phyloP scores from a whole-genome alignment of 1,139 yeast species.

The Trichomonascaceae sp. region DNA sequence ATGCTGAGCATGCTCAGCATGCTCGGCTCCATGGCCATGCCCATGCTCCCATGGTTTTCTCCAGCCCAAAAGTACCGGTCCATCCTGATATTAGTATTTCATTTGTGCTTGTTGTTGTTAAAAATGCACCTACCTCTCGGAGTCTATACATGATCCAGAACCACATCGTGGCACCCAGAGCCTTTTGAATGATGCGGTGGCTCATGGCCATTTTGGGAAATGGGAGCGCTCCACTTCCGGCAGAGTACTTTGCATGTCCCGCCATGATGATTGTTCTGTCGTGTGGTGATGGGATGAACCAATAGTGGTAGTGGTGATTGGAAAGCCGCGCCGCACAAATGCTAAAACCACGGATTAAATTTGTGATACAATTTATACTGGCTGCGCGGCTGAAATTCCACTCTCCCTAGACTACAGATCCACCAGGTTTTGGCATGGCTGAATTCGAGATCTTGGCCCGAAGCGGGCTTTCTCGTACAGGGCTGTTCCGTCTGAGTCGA shows the following conservation, averaged over 20 bases:
- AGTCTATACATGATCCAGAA: constrained; percentile 72
- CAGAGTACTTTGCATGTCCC: constrained; percentile 20
- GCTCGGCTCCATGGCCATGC: constrained; percentile 14
- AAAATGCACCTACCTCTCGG: constrained; percentile 36
- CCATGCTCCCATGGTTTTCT: constrained; percentile 32
- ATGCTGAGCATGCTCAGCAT: constrained; percentile 11
- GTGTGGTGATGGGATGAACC: constrained; percentile 16
- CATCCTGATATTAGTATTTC: constrained; percentile 18
- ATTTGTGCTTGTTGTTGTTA: constrained; percentile 1
- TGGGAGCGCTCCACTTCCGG: constrained; percentile 24
- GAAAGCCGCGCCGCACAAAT: constrained; percentile 11
- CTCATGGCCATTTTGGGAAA: constrained; percentile 22
- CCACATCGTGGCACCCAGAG: constrained; percentile 78
- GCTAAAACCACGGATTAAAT: too few species aligned
- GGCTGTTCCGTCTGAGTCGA: neutral
- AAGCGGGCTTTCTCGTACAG: neutral
- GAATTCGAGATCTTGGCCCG: neutral
- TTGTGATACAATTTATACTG: too few species aligned
- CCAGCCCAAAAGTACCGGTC: constrained; percentile 29
- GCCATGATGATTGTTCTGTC: constrained; percentile 11
- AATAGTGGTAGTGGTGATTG: too few species aligned
- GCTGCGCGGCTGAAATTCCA: too few species aligned
- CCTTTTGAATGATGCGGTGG: constrained; percentile 46
- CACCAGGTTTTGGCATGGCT: too few species aligned
- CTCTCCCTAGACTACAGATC: too few species aligned